Conservation (phyloP, 2,329 filamentous ascomycete genomes). For the Zymoseptoria passerinii region DNA sequence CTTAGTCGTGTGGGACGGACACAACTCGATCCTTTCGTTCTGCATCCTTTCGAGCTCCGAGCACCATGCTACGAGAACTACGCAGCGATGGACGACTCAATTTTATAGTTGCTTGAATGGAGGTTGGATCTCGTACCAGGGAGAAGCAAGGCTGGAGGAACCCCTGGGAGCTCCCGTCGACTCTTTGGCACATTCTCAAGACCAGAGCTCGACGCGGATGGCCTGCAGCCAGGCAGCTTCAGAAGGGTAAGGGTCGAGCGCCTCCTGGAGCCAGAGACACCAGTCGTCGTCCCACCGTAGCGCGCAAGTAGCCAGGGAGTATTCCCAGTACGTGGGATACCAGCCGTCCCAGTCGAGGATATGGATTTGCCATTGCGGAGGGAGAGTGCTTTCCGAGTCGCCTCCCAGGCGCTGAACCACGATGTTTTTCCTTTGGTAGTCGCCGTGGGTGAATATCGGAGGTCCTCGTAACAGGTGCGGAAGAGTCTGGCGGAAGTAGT, state of each 20-base stretch:
- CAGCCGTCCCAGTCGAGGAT: constrained; percentile 3
- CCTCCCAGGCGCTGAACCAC: neutral
- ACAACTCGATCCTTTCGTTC: neutral
- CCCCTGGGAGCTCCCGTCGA: neutral
- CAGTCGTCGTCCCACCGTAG: neutral
- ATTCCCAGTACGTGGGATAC: constrained; percentile 4
- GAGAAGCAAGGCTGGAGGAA: neutral
- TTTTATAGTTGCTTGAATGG: neutral
- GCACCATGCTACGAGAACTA: neutral
- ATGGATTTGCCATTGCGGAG: neutral
- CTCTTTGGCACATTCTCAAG: neutral
- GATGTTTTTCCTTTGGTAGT: constrained; percentile 1
- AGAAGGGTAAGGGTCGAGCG: neutral
- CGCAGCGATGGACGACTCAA: neutral
- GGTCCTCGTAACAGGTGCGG: neutral
- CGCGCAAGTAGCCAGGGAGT: neutral
- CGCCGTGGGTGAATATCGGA: constrained; percentile 2
- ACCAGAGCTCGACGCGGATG: neutral
- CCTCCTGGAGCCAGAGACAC: neutral
- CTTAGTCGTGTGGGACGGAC: neutral
- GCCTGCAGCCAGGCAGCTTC: neutral
- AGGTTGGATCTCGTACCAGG: neutral
- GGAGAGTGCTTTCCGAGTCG: neutral
- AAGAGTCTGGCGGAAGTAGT: constrained; percentile 1
- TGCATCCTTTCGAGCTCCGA: neutral